Conservation (phyloP, 345 rosid species). For the Trapa incisa region DNA sequence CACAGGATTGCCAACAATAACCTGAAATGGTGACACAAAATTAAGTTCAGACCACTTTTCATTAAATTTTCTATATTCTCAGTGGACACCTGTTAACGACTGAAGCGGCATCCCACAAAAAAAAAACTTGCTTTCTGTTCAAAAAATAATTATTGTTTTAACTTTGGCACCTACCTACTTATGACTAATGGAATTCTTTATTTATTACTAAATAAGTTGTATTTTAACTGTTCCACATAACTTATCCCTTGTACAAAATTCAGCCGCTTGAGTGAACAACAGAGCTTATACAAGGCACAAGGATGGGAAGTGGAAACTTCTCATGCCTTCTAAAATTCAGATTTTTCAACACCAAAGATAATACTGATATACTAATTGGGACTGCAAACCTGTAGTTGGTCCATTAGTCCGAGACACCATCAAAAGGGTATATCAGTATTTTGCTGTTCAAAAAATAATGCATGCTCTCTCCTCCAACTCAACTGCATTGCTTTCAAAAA, state of each 20-base stretch:
- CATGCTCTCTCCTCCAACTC: conserved; percentile 58
- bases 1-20: conserved; percentile 38
- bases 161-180: not conserved
- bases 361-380: not conserved
- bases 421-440: too few species aligned
- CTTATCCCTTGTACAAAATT: not conserved
- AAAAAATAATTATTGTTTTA: not conserved
- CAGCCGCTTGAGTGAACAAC: not conserved
- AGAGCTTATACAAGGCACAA: not conserved
- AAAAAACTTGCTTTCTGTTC: not conserved
- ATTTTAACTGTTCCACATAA: not conserved
- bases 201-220: too few species aligned
- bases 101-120: not conserved
- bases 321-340: not conserved
- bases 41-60: not conserved
- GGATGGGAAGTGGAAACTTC: not conserved
- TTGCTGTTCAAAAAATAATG: too few species aligned
- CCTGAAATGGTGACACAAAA: conserved; percentile 28
- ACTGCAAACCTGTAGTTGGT: not conserved
- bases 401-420: not conserved
- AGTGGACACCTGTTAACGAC: not conserved
- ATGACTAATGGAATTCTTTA: too few species aligned
- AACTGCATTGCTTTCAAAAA: conserved; percentile 61
- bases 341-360: not conserved
- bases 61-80: not conserved